These are phyloP conservation scores for Rhytidhysteron rufulum DNA, from an alignment of 2,329 filamentous ascomycete species.

Conservation along the genomic window DNA sequence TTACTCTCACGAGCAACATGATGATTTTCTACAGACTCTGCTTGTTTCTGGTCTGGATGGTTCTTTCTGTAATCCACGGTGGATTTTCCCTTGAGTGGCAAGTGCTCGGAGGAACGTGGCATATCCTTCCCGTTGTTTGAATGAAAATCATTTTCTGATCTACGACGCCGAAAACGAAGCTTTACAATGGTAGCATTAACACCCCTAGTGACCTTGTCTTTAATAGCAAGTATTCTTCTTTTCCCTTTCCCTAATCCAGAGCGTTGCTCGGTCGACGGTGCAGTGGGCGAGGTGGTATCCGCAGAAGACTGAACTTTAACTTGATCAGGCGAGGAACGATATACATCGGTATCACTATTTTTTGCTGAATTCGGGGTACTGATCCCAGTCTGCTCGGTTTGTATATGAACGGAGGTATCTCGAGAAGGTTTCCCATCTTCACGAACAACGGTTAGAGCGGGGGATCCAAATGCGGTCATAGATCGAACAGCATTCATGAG, in stretches of 20 bases:
- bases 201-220: neutral
- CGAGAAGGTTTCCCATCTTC: neutral
- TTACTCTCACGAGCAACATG: too few species aligned
- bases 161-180: neutral
- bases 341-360: neutral
- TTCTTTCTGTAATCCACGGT: neutral
- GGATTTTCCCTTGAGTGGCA: neutral
- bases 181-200: neutral
- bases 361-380: neutral
- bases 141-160: neutral
- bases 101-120: neutral
- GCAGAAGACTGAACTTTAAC: neutral
- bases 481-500: slow-evolving; percentile 4
- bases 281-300: neutral
- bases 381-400: neutral
- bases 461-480: slow-evolving; percentile 8
- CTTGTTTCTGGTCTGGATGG: neutral
- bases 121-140: neutral
- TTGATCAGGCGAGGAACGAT: neutral
- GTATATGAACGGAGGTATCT: neutral
- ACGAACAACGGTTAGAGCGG: slow-evolving; percentile 1
- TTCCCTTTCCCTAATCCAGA: neutral
- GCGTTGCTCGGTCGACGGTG: neutral
- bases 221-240: too few species aligned
- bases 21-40: neutral